phyloP scores from a whole-genome alignment of 169 alveolate species.

The Fabrea salina region DNA sequence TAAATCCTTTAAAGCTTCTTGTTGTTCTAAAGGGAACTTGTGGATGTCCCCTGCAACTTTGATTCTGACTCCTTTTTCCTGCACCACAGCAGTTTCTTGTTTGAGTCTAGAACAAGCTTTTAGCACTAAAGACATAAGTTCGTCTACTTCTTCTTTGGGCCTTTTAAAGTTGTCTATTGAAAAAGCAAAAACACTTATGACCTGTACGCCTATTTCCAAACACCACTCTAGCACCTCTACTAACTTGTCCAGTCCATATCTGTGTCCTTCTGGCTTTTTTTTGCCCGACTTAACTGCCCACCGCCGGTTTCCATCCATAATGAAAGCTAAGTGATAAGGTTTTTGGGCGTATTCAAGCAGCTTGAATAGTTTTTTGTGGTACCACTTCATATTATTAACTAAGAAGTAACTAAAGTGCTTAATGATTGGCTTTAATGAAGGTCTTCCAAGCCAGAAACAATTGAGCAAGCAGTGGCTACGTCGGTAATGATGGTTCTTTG shows the following conservation, averaged over 20 bases:
- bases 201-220: conserved; percentile 26
- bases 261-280: conserved; percentile 27
- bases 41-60: not conserved
- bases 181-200: conserved; percentile 28
- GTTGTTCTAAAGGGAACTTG: not conserved
- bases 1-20: not conserved
- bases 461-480: conserved; percentile 21
- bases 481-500: conserved; percentile 8
- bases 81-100: not conserved
- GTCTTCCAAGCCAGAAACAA: conserved; percentile 13
- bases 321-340: conserved; percentile 34
- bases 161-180: conserved; percentile 39
- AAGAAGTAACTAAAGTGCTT: too few relatives aligned
- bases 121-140: conserved; percentile 25
- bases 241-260: conserved; percentile 33
- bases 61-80: not conserved
- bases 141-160: conserved; percentile 24
- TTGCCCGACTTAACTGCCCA: conserved; percentile 30
- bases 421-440: not conserved
- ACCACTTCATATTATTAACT: too few relatives aligned
- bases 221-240: conserved; percentile 38
- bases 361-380: too few relatives aligned
- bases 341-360: too few relatives aligned
- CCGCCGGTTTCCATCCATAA: conserved; percentile 38
- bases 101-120: not conserved